Conservation (phyloP, 176 grass and related monocot species). For the Cenchrus americanus region DNA sequence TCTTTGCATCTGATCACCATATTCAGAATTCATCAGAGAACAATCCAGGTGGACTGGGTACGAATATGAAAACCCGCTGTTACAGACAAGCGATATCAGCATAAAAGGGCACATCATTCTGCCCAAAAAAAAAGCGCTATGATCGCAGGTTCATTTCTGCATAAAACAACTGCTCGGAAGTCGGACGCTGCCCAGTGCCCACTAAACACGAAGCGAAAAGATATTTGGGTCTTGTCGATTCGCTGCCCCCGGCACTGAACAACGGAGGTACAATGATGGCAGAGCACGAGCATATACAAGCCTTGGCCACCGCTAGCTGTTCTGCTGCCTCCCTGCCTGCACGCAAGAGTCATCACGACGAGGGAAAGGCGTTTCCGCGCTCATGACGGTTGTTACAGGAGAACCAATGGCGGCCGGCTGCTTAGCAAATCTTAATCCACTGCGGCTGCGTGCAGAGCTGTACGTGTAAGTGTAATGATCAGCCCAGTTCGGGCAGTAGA, state of each 20-base stretch:
- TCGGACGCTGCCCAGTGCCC: not conserved
- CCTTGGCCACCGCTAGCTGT: not conserved
- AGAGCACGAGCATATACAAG: not conserved
- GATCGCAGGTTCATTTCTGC: not conserved
- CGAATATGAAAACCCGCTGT: not conserved
- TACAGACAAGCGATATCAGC: not conserved
- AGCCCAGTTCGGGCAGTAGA: not conserved
- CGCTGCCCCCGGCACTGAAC: not conserved
- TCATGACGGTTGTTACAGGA: not conserved
- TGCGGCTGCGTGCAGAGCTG: not conserved
- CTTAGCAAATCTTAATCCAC: not conserved
- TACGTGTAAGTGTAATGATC: constrained; percentile 13
- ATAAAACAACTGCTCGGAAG: not conserved
- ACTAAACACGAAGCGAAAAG: not conserved
- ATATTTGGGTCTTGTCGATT: not conserved
- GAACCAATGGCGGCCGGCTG: not conserved
- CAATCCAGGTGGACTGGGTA: not conserved
- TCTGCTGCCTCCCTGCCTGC: constrained; percentile 9
- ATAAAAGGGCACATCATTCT: not conserved
- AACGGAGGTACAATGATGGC: not conserved
- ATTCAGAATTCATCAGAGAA: not conserved
- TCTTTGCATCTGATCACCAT: not conserved
- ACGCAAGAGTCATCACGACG: not conserved
- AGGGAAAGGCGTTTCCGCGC: not conserved
- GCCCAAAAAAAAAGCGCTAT: not conserved